These are phyloP conservation scores for Fusarium incarnatum DNA, from an alignment of 2,329 filamentous ascomycete genomes.

Conservation along the genomic window DNA sequence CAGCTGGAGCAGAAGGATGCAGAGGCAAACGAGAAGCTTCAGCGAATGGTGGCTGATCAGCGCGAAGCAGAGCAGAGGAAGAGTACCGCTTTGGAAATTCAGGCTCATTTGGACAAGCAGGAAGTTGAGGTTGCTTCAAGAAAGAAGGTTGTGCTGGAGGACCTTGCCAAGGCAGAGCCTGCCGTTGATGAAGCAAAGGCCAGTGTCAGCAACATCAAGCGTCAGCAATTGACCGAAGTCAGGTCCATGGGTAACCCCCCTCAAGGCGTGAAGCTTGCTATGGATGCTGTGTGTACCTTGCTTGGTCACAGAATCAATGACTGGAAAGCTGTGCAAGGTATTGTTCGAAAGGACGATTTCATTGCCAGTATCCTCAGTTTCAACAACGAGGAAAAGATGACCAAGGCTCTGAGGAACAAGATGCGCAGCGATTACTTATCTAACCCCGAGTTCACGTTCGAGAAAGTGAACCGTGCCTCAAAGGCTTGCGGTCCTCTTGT, in stretches of 20 bases:
- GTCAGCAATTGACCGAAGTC: conserved; percentile 96
- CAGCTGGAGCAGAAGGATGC: conserved; percentile 94
- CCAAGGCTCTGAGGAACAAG: conserved; percentile 79
- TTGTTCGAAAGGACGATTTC: conserved; percentile 93
- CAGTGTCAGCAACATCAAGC: conserved; percentile 98
- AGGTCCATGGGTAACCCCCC: conserved; percentile 96
- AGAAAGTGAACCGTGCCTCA: conserved; percentile 94
- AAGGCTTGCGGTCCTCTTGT: conserved; percentile 97
- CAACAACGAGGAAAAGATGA: conserved; percentile 96
- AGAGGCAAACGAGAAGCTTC: conserved; percentile 96
- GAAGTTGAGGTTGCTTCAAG: conserved; percentile 87
- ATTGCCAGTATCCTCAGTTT: conserved; percentile 98
- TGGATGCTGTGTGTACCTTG: conserved; percentile 96
- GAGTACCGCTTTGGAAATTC: conserved; percentile 87
- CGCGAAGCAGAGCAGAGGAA: conserved; percentile 93
- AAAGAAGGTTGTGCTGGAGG: conserved; percentile 84
- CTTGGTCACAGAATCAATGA: conserved; percentile 89
- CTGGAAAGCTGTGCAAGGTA: conserved; percentile 91
- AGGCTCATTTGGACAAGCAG: conserved; percentile 86
- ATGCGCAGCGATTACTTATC: conserved; percentile 95
- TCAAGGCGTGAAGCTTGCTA: conserved; percentile 86
- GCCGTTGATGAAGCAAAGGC: conserved; percentile 93
- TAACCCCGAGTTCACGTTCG: conserved; percentile 95
- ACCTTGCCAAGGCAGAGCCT: conserved; percentile 91
- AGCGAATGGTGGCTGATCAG: conserved; percentile 97